Percentiles rank a stretch among this genome's conserved stretches.
Evolutionary conservation across 2,329 filamentous ascomycete genomes (phyloP).

Genomic region (Exophiala aquamarina): DNA sequence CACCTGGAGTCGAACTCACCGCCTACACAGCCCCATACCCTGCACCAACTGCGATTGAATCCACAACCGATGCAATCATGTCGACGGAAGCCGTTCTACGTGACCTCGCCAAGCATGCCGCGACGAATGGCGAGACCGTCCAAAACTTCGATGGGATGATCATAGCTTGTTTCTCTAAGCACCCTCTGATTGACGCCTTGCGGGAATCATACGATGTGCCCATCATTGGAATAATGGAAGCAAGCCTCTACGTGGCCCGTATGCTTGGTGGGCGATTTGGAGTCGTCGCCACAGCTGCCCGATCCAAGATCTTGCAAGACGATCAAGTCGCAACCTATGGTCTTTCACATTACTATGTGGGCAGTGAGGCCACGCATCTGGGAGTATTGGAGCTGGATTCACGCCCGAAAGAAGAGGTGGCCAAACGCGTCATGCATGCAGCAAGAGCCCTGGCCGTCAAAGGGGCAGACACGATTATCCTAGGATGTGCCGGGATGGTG

Average conservation of each 20-base stretch:
- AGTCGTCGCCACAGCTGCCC: constrained; percentile 42
- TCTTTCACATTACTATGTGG: constrained; percentile 43
- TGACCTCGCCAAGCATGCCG: constrained; percentile 41
- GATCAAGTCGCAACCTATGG: constrained; percentile 45
- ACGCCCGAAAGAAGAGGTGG: constrained; percentile 37
- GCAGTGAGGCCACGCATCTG: constrained; percentile 42
- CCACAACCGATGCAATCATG: constrained; percentile 50
- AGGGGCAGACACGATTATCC: constrained; percentile 44
- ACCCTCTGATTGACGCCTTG: constrained; percentile 48
- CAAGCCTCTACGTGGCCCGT: constrained; percentile 49
- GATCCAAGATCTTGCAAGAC: constrained; percentile 42
- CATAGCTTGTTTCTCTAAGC: constrained; percentile 51
- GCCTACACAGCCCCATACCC: constrained; percentile 53
- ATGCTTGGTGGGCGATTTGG: constrained; percentile 51
- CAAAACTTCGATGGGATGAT: constrained; percentile 48
- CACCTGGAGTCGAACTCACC: constrained; percentile 47
- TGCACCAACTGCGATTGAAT: constrained; percentile 53
- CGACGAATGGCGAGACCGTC: constrained; percentile 35
- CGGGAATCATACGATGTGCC: constrained; percentile 48
- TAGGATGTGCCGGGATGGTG: constrained; percentile 53
- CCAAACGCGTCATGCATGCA: constrained; percentile 40
- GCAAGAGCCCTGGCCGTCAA: constrained; percentile 40
- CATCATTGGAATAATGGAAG: constrained; percentile 54
- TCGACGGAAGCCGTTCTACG: constrained; percentile 50
- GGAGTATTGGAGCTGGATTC: constrained; percentile 48